These are phyloP conservation scores for Syncephalastrum monosporum DNA, from an alignment of 371 early-diverging fungal genomes.

Conservation along the genomic window DNA sequence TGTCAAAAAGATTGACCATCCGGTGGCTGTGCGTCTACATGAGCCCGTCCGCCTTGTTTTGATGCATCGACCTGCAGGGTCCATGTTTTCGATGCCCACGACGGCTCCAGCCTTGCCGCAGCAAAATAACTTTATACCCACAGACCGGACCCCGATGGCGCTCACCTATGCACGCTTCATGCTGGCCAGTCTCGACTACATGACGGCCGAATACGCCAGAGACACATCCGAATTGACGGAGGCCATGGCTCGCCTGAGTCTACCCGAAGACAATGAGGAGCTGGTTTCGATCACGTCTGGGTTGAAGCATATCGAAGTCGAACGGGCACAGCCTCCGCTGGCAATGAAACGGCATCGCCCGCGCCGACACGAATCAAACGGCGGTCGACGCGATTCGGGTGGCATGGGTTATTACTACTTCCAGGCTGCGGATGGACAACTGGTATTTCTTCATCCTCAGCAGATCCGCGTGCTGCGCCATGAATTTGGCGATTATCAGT, in stretches of 20 bases:
- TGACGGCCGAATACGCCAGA: constrained; percentile 34
- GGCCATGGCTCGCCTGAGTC: constrained; percentile 39
- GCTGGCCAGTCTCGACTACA: constrained; percentile 47
- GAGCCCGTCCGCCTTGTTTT: constrained; percentile 7
- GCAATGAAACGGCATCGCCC: background rate
- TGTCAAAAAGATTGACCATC: constrained; percentile 37
- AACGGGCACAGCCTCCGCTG: constrained; percentile 1
- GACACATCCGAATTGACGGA: constrained; percentile 41
- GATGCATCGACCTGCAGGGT: constrained; percentile 4
- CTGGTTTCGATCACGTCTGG: constrained; percentile 19
- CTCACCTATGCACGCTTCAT: constrained; percentile 52
- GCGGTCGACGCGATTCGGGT: background rate
- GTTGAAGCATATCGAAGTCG: constrained; percentile 1
- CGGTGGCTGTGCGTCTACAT: background rate
- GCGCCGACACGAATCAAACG: constrained; percentile 1
- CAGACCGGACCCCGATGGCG: constrained; percentile 24
- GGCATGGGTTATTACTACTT: constrained; percentile 56
- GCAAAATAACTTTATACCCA: background rate
- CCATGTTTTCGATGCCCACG: constrained; percentile 7
- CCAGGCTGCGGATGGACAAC: constrained; percentile 80
- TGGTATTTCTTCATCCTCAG: constrained; percentile 79
- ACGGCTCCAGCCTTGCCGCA: too few species aligned
- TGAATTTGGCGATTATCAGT: constrained; percentile 56
- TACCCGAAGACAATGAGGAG: constrained; percentile 40
- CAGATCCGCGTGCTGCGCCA: constrained; percentile 73